Percentiles rank a stretch among this genome's conserved stretches.
These are phyloP conservation scores for Wallacemonas sp. DNA, from an alignment of 208 protist species.

Conservation along the genomic window DNA sequence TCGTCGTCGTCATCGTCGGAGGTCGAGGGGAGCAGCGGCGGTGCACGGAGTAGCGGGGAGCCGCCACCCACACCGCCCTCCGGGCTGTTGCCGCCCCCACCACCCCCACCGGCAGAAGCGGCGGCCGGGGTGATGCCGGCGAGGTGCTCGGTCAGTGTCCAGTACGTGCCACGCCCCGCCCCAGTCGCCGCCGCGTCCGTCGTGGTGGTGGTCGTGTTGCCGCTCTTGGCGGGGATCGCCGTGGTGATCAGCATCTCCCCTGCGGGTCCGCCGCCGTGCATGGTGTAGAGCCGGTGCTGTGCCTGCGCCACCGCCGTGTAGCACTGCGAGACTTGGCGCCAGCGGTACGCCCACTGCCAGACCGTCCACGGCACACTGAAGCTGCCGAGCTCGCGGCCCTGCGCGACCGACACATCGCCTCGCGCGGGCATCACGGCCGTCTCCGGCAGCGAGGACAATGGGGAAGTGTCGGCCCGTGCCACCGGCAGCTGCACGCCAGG, in stretches of 20 bases:
- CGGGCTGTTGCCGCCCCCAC: neutral
- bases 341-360: slow-evolving; percentile 88
- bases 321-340: slow-evolving; percentile 38
- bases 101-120: neutral
- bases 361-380: slow-evolving; percentile 74
- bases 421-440: slow-evolving; percentile 19
- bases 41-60: neutral
- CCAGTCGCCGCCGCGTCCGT: too few species aligned
- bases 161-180: too few species aligned
- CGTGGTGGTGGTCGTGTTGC: too few species aligned
- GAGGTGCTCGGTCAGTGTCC: neutral
- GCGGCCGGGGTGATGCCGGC: too few species aligned
- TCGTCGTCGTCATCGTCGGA: slow-evolving; percentile 21
- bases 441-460: neutral
- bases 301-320: slow-evolving; percentile 11
- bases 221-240: neutral
- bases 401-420: slow-evolving; percentile 39
- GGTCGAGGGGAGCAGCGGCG: neutral
- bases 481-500: slow-evolving; percentile 4
- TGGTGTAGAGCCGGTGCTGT: slow-evolving; percentile 8
- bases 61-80: slow-evolving; percentile 1
- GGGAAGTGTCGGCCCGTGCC: slow-evolving; percentile 5
- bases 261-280: slow-evolving; percentile 8
- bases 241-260: slow-evolving; percentile 10
- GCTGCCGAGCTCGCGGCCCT: slow-evolving; percentile 57